Evolutionary conservation across 805 yeast genomes (phyloP).

Genomic region (Kockiozyma suomiensis): DNA sequence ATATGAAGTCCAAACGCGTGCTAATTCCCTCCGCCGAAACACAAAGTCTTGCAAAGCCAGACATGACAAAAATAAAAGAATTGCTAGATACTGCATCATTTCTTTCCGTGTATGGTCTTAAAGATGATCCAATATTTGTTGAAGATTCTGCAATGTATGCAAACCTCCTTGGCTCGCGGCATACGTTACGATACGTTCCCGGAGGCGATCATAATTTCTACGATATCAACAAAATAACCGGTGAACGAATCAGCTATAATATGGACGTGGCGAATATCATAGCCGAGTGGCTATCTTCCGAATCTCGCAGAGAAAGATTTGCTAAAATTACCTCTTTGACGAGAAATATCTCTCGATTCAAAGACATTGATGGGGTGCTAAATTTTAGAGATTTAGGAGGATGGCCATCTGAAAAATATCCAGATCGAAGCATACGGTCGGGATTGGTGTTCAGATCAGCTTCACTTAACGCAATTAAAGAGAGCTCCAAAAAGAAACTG

Average conservation of each 20-base stretch:
- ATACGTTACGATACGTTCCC: constrained; percentile 58
- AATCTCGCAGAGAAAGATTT: constrained; percentile 57
- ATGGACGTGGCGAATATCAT: constrained; percentile 55
- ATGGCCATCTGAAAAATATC: constrained; percentile 47
- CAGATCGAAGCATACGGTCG: constrained; percentile 45
- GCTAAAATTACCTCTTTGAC: constrained; percentile 28
- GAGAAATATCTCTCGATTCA: constrained; percentile 28
- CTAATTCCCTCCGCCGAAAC: constrained; percentile 57
- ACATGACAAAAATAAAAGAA: constrained; percentile 41
- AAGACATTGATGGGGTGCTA: constrained; percentile 63
- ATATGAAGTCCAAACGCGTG: constrained; percentile 51
- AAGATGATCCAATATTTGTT: constrained; percentile 66
- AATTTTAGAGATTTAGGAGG: constrained; percentile 86
- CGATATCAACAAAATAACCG: constrained; percentile 47
- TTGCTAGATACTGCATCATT: constrained; percentile 35
- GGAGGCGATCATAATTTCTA: constrained; percentile 83
- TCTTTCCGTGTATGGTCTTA: constrained; percentile 69
- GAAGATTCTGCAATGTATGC: constrained; percentile 65
- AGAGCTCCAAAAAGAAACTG: constrained; percentile 50
- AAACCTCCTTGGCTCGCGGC: constrained; percentile 57
- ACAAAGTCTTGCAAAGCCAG: constrained; percentile 52
- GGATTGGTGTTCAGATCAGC: constrained; percentile 67
- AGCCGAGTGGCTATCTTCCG: constrained; percentile 49
- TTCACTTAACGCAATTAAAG: constrained; percentile 55
- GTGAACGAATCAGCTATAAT: constrained; percentile 58